Evolutionary conservation across 139 green algal species (phyloP).

Genomic region (Zygnema cylindricum): DNA sequence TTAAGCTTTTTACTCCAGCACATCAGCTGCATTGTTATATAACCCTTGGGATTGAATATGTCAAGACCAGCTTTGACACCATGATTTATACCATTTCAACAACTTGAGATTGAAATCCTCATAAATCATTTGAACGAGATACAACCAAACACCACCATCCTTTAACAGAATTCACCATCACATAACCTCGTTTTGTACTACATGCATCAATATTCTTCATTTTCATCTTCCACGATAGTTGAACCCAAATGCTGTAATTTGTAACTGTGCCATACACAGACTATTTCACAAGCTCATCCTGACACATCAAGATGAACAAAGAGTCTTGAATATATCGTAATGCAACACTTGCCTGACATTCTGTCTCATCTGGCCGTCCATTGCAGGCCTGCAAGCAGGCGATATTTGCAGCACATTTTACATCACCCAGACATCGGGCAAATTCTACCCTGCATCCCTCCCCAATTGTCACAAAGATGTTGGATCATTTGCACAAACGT

Average conservation of each 20-base stretch:
- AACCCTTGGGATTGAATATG: no score
- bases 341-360: constrained; percentile 70
- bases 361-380: constrained; percentile 74
- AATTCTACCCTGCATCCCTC: constrained; percentile 66
- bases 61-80: no score
- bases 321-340: constrained; percentile 22
- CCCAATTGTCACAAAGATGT: neutral
- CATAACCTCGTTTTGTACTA: no score
- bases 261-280: neutral
- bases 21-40: no score
- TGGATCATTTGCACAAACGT: no score
- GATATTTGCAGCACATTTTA: constrained; percentile 79
- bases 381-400: constrained; percentile 85
- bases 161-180: no score
- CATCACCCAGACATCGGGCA: constrained; percentile 77
- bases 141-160: no score
- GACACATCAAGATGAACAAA: neutral
- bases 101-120: no score
- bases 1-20: no score
- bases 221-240: neutral
- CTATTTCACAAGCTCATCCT: neutral
- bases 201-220: neutral
- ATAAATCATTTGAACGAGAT: no score
- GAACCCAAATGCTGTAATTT: constrained; percentile 2
- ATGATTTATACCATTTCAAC: no score